Conservation (phyloP, 768 basidiomycete genomes). For the Mycena leptocephala region DNA sequence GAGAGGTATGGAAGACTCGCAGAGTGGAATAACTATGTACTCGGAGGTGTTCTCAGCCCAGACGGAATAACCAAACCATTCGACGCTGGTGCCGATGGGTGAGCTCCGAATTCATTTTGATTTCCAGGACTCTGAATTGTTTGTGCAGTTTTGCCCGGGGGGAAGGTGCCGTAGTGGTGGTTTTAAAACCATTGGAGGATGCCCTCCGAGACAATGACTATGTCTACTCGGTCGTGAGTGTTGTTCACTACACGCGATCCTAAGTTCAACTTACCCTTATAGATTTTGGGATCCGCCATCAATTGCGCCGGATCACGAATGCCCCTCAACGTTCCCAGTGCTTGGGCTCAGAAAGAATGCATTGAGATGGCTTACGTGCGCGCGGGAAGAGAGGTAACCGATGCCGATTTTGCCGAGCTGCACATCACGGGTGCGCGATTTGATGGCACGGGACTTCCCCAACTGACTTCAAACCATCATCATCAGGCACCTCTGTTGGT, state of each 20-base stretch:
- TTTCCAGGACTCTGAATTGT: not conserved
- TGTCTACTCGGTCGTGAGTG: not conserved
- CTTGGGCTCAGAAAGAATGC: not conserved
- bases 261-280: not conserved
- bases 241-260: not conserved
- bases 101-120: too few relatives aligned
- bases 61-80: not conserved
- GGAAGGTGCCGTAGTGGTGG: not conserved
- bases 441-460: too few relatives aligned
- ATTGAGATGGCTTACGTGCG: not conserved
- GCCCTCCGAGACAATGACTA: not conserved
- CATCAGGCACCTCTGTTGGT: constrained; percentile 48
- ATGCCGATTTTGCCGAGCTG: constrained; percentile 57
- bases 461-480: not conserved
- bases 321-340: not conserved
- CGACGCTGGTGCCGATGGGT: not conserved
- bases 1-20: too few relatives aligned
- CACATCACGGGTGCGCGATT: constrained; percentile 52
- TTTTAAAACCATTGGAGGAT: not conserved
- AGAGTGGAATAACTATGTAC: too few relatives aligned
- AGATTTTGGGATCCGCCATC: not conserved
- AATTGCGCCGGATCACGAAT: not conserved
- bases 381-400: constrained; percentile 8
- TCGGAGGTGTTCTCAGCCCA: too few relatives aligned
- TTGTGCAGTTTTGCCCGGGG: not conserved